Evolutionary conservation across 2,329 filamentous ascomycete species (phyloP).

Genomic region (Cordyceps cicadae): DNA sequence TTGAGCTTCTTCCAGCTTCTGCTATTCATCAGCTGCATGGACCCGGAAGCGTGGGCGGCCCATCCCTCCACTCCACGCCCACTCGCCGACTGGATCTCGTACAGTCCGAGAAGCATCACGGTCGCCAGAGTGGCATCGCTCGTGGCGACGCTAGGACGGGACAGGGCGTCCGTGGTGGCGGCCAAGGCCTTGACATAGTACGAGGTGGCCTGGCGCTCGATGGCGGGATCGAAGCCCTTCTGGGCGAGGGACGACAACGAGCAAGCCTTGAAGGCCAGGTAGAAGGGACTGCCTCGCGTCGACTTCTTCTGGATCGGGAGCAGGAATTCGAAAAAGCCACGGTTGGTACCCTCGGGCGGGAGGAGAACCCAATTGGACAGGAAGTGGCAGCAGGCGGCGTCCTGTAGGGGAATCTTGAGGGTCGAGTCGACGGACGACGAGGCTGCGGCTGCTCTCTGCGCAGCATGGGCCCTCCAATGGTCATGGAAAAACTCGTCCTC

Average conservation of each 20-base stretch:
- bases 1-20: conserved; percentile 5
- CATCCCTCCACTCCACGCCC: neutral
- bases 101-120: neutral
- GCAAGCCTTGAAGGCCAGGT: conserved; percentile 4
- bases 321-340: neutral
- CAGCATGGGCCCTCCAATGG: neutral
- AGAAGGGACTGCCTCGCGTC: neutral
- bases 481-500: neutral
- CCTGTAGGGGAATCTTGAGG: neutral
- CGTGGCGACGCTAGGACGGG: conserved; percentile 1
- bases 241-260: neutral
- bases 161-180: neutral
- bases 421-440: neutral
- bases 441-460: neutral
- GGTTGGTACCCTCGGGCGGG: neutral
- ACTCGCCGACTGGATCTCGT: neutral
- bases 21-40: conserved; percentile 5
- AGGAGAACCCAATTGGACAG: conserved; percentile 2
- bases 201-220: neutral
- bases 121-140: neutral
- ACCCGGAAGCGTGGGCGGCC: neutral
- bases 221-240: neutral
- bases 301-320: neutral
- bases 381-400: conserved; percentile 1
- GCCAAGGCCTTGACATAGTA: conserved; percentile 4